Base-by-base conservation (phyloP, 179 eudicot genomes). In the Camellia oleifera region DNA sequence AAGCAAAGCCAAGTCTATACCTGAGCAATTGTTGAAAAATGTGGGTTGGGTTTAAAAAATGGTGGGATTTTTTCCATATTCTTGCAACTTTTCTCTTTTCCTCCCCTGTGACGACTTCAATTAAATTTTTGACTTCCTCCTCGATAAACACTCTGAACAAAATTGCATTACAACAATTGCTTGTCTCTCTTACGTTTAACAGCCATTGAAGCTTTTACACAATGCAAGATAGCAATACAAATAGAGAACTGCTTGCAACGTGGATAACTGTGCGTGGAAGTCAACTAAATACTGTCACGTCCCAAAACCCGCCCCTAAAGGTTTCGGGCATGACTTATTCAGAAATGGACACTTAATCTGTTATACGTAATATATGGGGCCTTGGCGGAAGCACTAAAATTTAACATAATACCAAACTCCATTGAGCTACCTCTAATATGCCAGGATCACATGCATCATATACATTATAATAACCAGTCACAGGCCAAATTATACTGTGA, bases 21-120 rank as follows among this genome's bases (percentile, higher is more conserved):
- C 69, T 98, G 91, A 42, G 92, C 88, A 74, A 95, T 94, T 18
- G 99, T 98, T 74, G 99, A 95, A 83, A 95, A 94, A 26, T 98
- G 99, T 52, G 97, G 99, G 77, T 94, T 88, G 75, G 90, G 84
- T 72, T 86, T 87, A 72, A 90, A 95, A 54, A 93, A 85, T 40
- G 89, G 81, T 72, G 87, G 86, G 46, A 75, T 81, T 61, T 81
- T 89, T 82, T 84, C 90, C 40, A 70, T 26, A 0, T 26, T 78
- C 52, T 81, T 80, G 79, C 56, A 23, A 67, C 80, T 86, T 88
- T 88, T 76, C 81, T 85, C 64, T 84, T 90, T 81, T 86, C 97
- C 72, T 92, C 97, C 42, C 83, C 90, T 48, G 89, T 73, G 23
- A 87, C 89, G 7, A 87, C 79, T 70, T 93, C 91, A 2, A 90